Evolutionary conservation across 1,284 basidiomycete genomes (phyloP), one percentile per base, ranked within the genome.

Genomic region (Gymnopus androsaceus): DNA sequence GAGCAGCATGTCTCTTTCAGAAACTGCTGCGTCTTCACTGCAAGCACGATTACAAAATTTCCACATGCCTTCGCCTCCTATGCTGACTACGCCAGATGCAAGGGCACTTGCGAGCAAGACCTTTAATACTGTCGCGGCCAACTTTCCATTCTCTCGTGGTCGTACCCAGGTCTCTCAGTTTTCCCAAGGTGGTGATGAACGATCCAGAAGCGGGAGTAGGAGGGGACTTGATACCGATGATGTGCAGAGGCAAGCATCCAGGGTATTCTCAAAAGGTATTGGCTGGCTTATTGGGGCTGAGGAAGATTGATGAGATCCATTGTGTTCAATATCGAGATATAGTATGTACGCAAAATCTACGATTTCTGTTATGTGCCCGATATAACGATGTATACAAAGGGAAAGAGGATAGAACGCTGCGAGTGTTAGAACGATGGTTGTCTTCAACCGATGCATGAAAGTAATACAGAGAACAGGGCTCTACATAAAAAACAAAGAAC

Each of bases 231-330:
- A 81, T 45, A 73, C 74, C 21, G 82, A 80, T 15, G 86, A 90
- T 55, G 84, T 92, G 21, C 85, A 87, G 15, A 72, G 78, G 4
- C 87, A 90, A 61, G 89, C 91, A 9, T 83, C 82, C 42, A 81
- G 86, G 36, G 88, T 83, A 17, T 70, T 94, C 34, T 87, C 89
- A 46, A 86, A 87, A 65, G 92, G 92, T 12, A 88, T 94, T 49
- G 91, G 91, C 7, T 94, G 92, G 92, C 75, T 94, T 28, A 87
- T 94, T 60, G 92, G 92, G 33, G 88, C 85, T 17, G 90, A 93
- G 55, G 84, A 83, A 31, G 74, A 76, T 55, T 59, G 37, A 59
- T 15, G n/a, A 14, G 40, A 23, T 25, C 11, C 8, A n/a, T 17
- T 41, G 40, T 41, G 25, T 41, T 41, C 40, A 19, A 8, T 41